Conservation (phyloP, 225 moss, liverwort and hornwort species). For the Rhytidiadelphus loreus region DNA sequence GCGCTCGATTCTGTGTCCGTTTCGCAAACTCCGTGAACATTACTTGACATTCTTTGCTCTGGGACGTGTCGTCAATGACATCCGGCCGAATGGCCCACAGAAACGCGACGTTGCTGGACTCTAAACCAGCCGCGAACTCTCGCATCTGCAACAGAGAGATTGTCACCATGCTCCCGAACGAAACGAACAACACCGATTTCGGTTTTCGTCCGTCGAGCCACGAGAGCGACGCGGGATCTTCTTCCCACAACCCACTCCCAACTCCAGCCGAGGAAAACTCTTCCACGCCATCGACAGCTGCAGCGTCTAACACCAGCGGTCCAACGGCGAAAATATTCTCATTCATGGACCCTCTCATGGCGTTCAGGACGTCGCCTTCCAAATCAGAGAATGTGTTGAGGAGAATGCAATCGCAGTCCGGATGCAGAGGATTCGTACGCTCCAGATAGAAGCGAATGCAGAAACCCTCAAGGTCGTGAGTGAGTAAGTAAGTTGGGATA, state of each 20-base stretch:
- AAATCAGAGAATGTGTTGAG: neutral
- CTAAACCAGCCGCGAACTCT: neutral
- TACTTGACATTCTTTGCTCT: neutral
- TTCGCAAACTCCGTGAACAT: neutral
- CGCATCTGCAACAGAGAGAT: neutral
- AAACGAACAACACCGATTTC: neutral
- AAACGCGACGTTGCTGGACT: neutral
- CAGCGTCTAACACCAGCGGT: neutral
- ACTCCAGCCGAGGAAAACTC: neutral
- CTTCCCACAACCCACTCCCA: neutral
- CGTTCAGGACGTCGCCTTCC: neutral
- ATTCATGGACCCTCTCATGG: neutral
- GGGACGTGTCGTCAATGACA: neutral
- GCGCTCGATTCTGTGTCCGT: neutral
- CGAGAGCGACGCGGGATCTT: neutral
- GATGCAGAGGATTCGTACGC: neutral
- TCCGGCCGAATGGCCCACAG: constrained; percentile 3
- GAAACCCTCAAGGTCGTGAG: neutral
- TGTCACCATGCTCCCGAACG: neutral
- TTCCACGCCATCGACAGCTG: neutral
- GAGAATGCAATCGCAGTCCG: neutral
- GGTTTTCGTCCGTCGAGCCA: constrained; percentile 1
- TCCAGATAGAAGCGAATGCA: neutral
- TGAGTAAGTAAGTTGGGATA: neutral
- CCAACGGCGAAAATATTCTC: neutral